Evolutionary conservation across 2,329 filamentous ascomycete genomes (phyloP).

Genomic region (Cordyceps cicadae): DNA sequence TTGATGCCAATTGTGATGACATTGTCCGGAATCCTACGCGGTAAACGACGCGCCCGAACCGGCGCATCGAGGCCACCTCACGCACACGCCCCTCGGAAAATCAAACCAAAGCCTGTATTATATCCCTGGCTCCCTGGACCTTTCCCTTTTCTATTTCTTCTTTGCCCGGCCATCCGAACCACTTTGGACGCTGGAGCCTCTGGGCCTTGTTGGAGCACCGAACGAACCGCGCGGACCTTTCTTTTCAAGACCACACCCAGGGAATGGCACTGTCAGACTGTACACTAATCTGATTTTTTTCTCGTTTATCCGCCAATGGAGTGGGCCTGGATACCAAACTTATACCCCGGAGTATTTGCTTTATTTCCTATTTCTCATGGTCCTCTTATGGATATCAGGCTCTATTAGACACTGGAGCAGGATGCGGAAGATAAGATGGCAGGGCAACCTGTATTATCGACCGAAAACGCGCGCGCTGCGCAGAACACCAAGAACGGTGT

Average conservation of each 20-base stretch:
- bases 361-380: conserved; percentile 20
- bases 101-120: background rate
- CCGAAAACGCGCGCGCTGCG: conserved; percentile 8
- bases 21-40: conserved; percentile 59
- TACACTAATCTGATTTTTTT: conserved; percentile 22
- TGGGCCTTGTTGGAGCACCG: conserved; percentile 18
- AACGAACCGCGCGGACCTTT: conserved; percentile 14
- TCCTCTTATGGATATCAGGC: conserved; percentile 13
- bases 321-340: conserved; percentile 10
- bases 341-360: conserved; percentile 18
- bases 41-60: conserved; percentile 31
- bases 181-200: conserved; percentile 4
- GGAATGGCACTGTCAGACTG: conserved; percentile 20
- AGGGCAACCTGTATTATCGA: conserved; percentile 27
- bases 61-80: background rate
- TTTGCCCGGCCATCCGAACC: conserved; percentile 14
- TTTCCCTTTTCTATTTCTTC: conserved; percentile 12
- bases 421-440: conserved; percentile 7
- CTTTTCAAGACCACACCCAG: conserved; percentile 14
- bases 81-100: background rate
- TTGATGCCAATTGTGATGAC: conserved; percentile 91
- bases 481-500: conserved; percentile 3
- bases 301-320: conserved; percentile 17
- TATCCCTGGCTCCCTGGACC: conserved; percentile 8
- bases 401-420: conserved; percentile 11